Conservation (phyloP, 192 early-diverging fungal genomes). For the Coemansia sp. region DNA sequence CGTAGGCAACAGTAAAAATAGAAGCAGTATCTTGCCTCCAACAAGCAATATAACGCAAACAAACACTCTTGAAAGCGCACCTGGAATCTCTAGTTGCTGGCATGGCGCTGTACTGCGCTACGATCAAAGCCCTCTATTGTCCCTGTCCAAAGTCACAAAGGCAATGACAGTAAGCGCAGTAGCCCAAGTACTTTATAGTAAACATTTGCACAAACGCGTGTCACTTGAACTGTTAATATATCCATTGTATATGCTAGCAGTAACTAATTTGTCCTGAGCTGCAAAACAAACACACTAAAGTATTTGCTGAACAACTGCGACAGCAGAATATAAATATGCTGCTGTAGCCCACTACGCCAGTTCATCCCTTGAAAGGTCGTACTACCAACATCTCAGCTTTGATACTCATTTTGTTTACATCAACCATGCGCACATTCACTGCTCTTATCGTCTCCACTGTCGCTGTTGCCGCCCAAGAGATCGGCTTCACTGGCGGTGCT, state of each 20-base stretch:
- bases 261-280: not conserved
- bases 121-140: not conserved
- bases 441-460: conserved; percentile 16
- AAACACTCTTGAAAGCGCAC: not conserved
- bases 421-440: conserved; percentile 25
- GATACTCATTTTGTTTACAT: not conserved
- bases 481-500: conserved; percentile 23
- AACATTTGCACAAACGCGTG: not conserved
- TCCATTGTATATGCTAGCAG: not conserved
- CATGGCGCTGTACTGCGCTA: not conserved
- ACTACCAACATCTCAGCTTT: not conserved
- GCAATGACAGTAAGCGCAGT: conserved; percentile 1
- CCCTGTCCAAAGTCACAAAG: not conserved
- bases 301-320: not conserved
- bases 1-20: not conserved
- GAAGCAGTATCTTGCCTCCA: not conserved
- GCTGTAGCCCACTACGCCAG: not conserved
- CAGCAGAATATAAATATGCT: not conserved
- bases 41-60: no score
- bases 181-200: not conserved
- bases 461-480: conserved; percentile 32
- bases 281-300: not conserved
- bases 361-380: not conserved
- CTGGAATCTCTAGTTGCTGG: not conserved
- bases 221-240: not conserved